Conservation (phyloP, 495 filamentous ascomycete genomes). For the Aspergillus asperescens region DNA sequence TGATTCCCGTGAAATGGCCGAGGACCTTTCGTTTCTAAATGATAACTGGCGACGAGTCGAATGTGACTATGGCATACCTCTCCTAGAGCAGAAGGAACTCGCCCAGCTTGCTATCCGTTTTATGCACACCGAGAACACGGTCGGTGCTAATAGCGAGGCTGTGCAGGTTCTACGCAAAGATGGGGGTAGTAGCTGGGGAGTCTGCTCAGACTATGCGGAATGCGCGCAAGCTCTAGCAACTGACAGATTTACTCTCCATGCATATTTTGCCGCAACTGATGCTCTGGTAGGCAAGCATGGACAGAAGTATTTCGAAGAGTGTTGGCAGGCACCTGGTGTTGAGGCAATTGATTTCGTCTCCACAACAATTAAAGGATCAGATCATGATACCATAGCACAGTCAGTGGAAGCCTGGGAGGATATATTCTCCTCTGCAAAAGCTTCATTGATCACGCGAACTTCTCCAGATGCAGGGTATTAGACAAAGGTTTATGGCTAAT, state of each 20-base stretch:
- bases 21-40: conserved; percentile 7
- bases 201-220: conserved; percentile 26
- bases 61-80: conserved; percentile 17
- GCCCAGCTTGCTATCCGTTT: conserved; percentile 11
- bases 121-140: conserved; percentile 26
- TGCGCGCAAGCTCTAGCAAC: conserved; percentile 20
- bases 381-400: conserved; percentile 30
- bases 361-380: conserved; percentile 13
- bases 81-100: conserved; percentile 21
- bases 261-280: conserved; percentile 28
- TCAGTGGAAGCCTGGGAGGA: conserved; percentile 22
- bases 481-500: too few relatives aligned
- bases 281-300: conserved; percentile 28
- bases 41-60: conserved; percentile 19
- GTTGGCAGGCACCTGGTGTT: conserved; percentile 20
- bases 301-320: conserved; percentile 28
- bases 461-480: too few relatives aligned
- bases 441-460: too few relatives aligned
- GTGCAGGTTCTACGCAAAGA: conserved; percentile 28
- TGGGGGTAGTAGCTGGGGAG: conserved; percentile 21
- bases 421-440: too few relatives aligned
- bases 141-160: conserved; percentile 33
- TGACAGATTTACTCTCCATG: conserved; percentile 5
- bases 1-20: background rate
- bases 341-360: conserved; percentile 17